Base-by-base conservation (phyloP, 2,329 filamentous ascomycete genomes). In the Aspergillus pseudoterreus region DNA sequence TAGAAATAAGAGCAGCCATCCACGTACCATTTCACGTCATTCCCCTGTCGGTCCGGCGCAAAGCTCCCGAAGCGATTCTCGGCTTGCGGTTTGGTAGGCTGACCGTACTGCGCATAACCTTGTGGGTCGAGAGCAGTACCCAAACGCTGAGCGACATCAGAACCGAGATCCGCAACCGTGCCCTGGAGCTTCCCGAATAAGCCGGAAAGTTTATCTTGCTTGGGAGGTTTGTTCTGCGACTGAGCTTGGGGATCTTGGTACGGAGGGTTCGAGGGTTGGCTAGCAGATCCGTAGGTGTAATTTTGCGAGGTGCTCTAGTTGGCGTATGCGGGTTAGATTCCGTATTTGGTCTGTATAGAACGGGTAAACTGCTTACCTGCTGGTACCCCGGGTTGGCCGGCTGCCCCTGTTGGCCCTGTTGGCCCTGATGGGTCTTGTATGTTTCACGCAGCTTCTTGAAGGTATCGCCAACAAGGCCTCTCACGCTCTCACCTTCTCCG, bases 1-100 rank as follows among this genome's bases (percentile, higher is more conserved):
- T 85, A 91, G 75, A 95, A 91, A 68, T 95, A 94, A 8, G 84
- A 83, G 66, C 86, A 89, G 6, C 87, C 90, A 65, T 94, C 89
- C 15, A 94, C 88, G 70, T 87, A 92, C 89, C 90, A 95, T 76
- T 95, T 95, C 56, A 82, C 84, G 57, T 84, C 76, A 64, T 90
- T 86, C 51, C 87, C 86, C 30, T 82, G 80, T 17, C 87, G 81
- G 63, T 85, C 81, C 1, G 88, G 84, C 1, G 88, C 87, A 73
- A 95, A 95, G 53, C 79, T 82, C 45, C 76, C 71, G 62, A 78
- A 83, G 49, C 81, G 75, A 57, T 82, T 73, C 53, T 78, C 64
- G 33, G 78, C 43, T 32, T 57, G 60, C n/a, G 62, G 60, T 24
- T 67, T 17, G 19, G 15, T 72, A 44, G 63, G 63, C 39, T 63